Conservation (phyloP, 108 stramenopile genomes). For the Skeletonema potamos region DNA sequence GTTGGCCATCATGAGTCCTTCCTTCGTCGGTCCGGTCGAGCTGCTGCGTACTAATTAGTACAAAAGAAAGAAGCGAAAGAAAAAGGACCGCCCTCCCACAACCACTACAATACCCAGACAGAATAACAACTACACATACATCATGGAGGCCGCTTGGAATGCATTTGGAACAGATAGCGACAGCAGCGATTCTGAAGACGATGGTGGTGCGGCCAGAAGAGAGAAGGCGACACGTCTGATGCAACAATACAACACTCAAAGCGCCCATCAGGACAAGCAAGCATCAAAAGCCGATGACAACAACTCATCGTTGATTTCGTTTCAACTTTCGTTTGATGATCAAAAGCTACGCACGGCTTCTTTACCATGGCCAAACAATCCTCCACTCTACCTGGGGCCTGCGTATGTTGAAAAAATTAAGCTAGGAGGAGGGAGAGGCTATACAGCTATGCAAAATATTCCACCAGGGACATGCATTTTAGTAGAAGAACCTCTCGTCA, state of each 20-base stretch:
- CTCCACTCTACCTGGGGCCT: constrained; percentile 65
- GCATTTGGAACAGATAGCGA: constrained; percentile 1
- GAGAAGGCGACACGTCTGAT: not conserved
- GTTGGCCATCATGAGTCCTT: no score
- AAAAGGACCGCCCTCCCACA: no score
- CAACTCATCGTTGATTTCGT: not conserved
- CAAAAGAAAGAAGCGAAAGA: not conserved
- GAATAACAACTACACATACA: not conserved
- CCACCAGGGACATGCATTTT: constrained; percentile 70
- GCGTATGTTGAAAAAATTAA: constrained; percentile 33
- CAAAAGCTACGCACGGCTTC: constrained; percentile 12
- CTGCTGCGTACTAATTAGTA: no score
- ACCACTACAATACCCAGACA: no score
- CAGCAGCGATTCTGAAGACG: not conserved
- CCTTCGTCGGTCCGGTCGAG: no score
- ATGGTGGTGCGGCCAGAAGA: not conserved
- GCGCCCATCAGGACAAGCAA: not conserved
- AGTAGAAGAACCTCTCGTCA: constrained; percentile 64
- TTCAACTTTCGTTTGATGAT: constrained; percentile 24
- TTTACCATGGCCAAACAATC: constrained; percentile 37
- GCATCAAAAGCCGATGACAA: not conserved
- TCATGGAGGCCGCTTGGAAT: not conserved
- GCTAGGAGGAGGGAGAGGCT: constrained; percentile 74
- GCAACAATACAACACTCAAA: not conserved
- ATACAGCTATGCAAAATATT: constrained; percentile 55